Conservation (phyloP, 106 monocot species). For the Posidonia australis region DNA sequence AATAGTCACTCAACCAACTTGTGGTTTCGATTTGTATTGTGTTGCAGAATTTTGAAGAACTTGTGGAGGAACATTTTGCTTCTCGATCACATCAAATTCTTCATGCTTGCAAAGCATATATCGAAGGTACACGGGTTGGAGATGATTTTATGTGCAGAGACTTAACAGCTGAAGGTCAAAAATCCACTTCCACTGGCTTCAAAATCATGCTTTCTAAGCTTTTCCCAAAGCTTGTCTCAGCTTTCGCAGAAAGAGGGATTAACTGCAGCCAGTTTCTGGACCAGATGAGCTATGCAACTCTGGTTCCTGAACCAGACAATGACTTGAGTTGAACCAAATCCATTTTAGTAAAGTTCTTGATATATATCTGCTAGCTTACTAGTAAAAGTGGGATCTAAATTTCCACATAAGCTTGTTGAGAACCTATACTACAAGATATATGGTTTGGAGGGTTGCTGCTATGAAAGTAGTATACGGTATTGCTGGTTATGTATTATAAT, state of each 20-base stretch:
- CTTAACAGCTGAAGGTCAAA: neutral
- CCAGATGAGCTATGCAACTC: neutral
- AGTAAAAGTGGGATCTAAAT: too few relatives aligned
- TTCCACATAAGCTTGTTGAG: too few relatives aligned
- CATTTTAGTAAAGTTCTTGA: too few relatives aligned
- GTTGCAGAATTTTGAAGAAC: conserved; percentile 24
- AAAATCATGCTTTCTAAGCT: conserved; percentile 19
- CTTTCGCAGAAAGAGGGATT: conserved; percentile 7
- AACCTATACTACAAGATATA: too few relatives aligned
- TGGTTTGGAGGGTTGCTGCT: too few relatives aligned
- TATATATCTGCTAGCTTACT: too few relatives aligned
- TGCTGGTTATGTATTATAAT: too few relatives aligned
- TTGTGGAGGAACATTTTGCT: conserved; percentile 16
- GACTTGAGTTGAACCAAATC: neutral
- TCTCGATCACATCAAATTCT: conserved; percentile 3
- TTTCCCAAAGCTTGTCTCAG: conserved; percentile 12
- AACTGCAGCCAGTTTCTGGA: neutral
- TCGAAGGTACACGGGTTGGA: conserved; percentile 6
- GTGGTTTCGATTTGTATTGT: neutral
- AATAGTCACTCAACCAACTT: too few relatives aligned
- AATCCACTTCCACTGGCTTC: conserved; percentile 12
- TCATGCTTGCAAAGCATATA: conserved; percentile 7
- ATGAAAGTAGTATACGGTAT: too few relatives aligned
- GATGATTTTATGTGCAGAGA: too few relatives aligned
- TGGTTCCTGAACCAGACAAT: neutral